Evolutionary conservation across 176 grass and related monocot genomes (phyloP).

Genomic region (Poa annua): DNA sequence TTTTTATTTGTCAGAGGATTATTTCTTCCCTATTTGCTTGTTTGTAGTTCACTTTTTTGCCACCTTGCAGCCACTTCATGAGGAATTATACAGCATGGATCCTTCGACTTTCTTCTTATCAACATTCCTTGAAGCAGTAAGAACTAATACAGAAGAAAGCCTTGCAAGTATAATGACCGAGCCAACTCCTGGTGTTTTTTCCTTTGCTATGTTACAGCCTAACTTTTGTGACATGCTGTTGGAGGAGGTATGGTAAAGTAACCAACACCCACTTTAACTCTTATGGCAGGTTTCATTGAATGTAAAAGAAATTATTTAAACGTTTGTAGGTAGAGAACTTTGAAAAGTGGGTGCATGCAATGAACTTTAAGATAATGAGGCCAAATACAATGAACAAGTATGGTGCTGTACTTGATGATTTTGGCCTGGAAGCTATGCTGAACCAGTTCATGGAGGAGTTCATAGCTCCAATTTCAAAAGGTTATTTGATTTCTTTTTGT

Average conservation of each 20-base stretch:
- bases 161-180: constrained; percentile 82
- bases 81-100: constrained; percentile 76
- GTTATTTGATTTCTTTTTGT: constrained; percentile 46
- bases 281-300: constrained; percentile 11
- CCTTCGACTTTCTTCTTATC: constrained; percentile 81
- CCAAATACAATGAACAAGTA: constrained; percentile 99
- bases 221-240: constrained; percentile 83
- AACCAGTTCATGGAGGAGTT: constrained; percentile 94
- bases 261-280: constrained; percentile 3
- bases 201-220: constrained; percentile 92
- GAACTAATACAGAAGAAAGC: constrained; percentile 78
- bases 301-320: constrained; percentile 36
- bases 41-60: constrained; percentile 31
- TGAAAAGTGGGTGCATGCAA: constrained; percentile 83
- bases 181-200: constrained; percentile 89
- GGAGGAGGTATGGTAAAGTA: constrained; percentile 70
- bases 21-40: background rate
- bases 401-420: constrained; percentile 97
- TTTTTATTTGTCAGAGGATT: constrained; percentile 10
- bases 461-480: constrained; percentile 83
- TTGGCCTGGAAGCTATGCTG: constrained; percentile 92
- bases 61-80: constrained; percentile 78
- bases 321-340: constrained; percentile 87
- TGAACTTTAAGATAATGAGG: constrained; percentile 98
- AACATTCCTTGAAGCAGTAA: constrained; percentile 82